These are phyloP conservation scores for Salvia hispanica DNA, from an alignment of 257 asterid species.

Conservation along the genomic window DNA sequence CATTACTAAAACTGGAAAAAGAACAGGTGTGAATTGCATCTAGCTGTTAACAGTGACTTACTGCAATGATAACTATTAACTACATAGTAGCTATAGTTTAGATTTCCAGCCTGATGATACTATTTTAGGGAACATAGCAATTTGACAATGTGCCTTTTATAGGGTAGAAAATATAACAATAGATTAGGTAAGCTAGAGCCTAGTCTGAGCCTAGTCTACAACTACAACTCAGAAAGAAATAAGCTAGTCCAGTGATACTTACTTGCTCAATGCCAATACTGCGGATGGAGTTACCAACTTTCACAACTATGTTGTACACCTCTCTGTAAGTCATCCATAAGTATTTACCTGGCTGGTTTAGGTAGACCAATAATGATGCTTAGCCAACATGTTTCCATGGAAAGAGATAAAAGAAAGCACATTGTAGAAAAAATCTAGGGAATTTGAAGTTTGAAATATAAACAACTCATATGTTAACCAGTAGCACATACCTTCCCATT, in stretches of 20 bases:
- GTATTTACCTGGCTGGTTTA: conserved; percentile 76
- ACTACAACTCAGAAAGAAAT: not conserved
- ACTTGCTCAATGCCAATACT: conserved; percentile 70
- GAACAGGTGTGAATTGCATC: conserved; percentile 3
- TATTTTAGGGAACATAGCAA: not conserved
- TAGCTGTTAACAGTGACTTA: conserved; percentile 1
- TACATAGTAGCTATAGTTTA: conserved; percentile 21
- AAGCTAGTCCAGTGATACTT: conserved; percentile 38
- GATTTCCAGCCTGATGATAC: conserved; percentile 10
- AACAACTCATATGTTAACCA: conserved; percentile 3
- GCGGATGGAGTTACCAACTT: conserved; percentile 89
- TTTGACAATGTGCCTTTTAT: not conserved
- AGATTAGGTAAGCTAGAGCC: conserved; percentile 19
- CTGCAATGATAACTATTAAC: conserved; percentile 20
- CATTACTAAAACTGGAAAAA: conserved; percentile 5
- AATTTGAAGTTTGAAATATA: conserved; percentile 22
- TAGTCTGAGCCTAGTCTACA: no score
- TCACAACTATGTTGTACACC: conserved; percentile 68
- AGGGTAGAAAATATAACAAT: conserved; percentile 17
- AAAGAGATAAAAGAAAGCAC: conserved; percentile 6
- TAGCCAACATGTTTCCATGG: conserved; percentile 20
- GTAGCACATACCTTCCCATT: conserved; percentile 71
- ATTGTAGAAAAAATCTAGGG: not conserved
- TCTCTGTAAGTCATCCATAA: conserved; percentile 88
- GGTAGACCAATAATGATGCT: conserved; percentile 33